Evolutionary conservation across 192 early-diverging fungal genomes (phyloP), one percentile per base, ranked within the genome.

Genomic region (Rhizophlyctis rosea): DNA sequence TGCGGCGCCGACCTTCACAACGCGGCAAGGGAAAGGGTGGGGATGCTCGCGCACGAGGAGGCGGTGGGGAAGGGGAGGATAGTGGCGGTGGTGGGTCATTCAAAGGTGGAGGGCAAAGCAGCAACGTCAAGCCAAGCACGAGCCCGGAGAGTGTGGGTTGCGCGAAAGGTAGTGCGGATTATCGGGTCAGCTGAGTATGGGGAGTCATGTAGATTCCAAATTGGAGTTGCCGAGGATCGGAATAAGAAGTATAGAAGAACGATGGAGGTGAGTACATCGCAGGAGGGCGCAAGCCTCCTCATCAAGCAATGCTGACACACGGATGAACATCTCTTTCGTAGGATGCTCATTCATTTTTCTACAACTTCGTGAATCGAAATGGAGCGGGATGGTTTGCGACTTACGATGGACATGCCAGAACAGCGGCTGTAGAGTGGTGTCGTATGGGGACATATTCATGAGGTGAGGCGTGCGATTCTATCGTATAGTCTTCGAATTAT

Each of bases 401-500:
- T 47, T 99, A 90, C 73, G 96, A 99, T 65, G 96, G 96, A 28
- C 96, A 99, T 71, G 96, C 96, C 1, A 94, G 96, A 16, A 90
- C 89, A 68, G 79, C 87, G 49, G 92, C 94, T 4, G 96, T 95
- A 14, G 92, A 96, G 54, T 98, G 90, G 90, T 97, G 95, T 74
- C 94, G n/a, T n/a, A n/a, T n/a, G 95, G 27, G 80, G 81, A 23
- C 83, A 91, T 76, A 82, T 95, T 61, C 91, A 88, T 65, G 81
- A 80, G 79, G 90, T 90, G n/a, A n/a, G n/a, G n/a, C n/a, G n/a
- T n/a, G n/a, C n/a, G n/a, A n/a, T n/a, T n/a, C n/a, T n/a, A n/a
- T n/a, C n/a, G n/a, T n/a, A n/a, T n/a, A 7, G 39, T 44, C 18
- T 44, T 18, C 39, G 7, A 44, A 44, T 18, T 18, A 44, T 44